Conservation (phyloP, 73 alveolate genomes). For the Paramecium octaurelia region DNA sequence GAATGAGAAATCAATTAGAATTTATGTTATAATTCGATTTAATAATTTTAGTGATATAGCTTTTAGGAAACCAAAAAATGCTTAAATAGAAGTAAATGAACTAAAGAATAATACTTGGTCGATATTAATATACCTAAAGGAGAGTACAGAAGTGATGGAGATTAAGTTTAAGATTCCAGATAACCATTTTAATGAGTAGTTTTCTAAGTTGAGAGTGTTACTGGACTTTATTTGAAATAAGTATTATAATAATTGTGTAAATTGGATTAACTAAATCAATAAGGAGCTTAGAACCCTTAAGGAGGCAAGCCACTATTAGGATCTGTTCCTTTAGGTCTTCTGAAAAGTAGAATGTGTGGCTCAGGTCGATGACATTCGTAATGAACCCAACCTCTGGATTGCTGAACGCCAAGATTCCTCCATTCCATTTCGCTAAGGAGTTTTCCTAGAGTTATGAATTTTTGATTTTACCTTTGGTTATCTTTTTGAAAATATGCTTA, state of each 20-base stretch:
- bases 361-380: conserved; percentile 91
- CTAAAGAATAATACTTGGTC: background rate
- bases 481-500: conserved; percentile 69
- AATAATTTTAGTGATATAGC: background rate
- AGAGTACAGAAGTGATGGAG: background rate
- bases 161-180: background rate
- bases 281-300: conserved; percentile 54
- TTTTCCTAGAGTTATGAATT: conserved; percentile 55
- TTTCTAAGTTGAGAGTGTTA: background rate
- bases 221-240: background rate
- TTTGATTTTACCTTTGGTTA: conserved; percentile 67
- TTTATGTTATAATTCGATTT: background rate
- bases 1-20: background rate
- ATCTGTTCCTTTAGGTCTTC: conserved; percentile 98
- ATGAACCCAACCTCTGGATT: conserved; percentile 94
- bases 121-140: background rate
- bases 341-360: conserved; percentile 92
- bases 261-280: conserved; percentile 31
- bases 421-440: conserved; percentile 89
- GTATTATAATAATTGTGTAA: background rate
- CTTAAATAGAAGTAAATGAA: background rate
- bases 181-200: background rate
- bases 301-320: conserved; percentile 91
- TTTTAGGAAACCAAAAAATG: background rate
- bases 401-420: conserved; percentile 90